A percentile compares a stretch with the other conserved stretches of the same genome.
phyloP scores from a whole-genome alignment of 257 asterid species.

The Schizonepeta tenuifolia region DNA sequence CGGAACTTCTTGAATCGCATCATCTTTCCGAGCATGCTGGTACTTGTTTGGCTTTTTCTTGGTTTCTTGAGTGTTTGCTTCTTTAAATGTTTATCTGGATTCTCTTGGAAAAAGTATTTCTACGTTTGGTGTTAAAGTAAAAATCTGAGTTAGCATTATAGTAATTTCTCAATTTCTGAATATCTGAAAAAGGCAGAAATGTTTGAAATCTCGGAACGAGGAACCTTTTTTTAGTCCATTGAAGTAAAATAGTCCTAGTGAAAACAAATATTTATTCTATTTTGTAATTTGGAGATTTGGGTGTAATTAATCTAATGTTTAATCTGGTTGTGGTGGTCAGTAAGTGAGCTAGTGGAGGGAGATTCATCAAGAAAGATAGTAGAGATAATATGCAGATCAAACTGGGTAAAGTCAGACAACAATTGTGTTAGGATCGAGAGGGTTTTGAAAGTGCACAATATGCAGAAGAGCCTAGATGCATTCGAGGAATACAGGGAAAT shows the following conservation, averaged over 20 bases:
- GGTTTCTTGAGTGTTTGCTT: neutral
- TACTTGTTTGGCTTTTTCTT: too few species aligned
- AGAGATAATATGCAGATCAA: constrained; percentile 81
- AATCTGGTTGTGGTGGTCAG: constrained; percentile 36
- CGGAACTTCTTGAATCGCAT: constrained; percentile 83
- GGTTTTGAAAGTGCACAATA: constrained; percentile 76
- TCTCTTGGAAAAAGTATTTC: neutral
- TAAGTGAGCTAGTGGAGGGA: constrained; percentile 83
- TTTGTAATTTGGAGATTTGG: neutral
- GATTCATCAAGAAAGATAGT: constrained; percentile 88
- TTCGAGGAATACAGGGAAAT: constrained; percentile 79
- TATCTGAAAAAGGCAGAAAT: neutral
- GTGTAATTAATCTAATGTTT: too few species aligned
- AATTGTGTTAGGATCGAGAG: constrained; percentile 64
- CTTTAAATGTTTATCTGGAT: neutral
- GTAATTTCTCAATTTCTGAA: neutral
- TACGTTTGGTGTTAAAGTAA: neutral
- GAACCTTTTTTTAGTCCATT: neutral
- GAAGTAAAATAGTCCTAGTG: neutral
- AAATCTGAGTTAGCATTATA: neutral
- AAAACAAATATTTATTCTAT: neutral
- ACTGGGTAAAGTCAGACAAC: constrained; percentile 65
- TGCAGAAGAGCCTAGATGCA: constrained; percentile 68
- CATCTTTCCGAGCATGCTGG: constrained; percentile 93
- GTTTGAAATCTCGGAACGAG: too few species aligned